phyloP scores from a whole-genome alignment of 2,329 filamentous ascomycete genomes.

The Pleurostoma richardsiae region DNA sequence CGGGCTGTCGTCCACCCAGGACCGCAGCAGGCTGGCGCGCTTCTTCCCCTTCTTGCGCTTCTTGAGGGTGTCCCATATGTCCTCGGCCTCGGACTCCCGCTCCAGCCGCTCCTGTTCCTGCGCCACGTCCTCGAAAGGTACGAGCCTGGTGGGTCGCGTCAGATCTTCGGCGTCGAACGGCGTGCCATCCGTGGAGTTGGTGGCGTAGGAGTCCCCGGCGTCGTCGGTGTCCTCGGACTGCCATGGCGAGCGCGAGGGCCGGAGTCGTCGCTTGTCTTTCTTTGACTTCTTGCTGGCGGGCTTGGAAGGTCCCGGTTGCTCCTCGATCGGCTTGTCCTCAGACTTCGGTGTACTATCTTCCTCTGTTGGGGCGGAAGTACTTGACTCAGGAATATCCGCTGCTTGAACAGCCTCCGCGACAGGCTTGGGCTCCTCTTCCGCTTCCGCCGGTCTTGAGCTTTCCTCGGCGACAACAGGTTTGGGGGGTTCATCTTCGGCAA shows the following conservation, averaged over 20 bases:
- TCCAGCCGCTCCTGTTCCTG: background rate
- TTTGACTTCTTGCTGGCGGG: background rate
- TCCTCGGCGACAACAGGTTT: background rate
- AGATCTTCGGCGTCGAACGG: background rate
- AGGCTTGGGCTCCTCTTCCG: background rate
- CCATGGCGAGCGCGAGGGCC: background rate
- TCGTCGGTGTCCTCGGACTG: background rate
- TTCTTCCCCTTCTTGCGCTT: background rate
- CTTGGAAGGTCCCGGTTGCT: background rate
- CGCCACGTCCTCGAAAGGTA: background rate
- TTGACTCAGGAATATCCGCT: background rate
- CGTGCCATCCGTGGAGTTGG: background rate
- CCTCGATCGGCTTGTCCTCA: background rate
- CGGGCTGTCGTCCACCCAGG: background rate
- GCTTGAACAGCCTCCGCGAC: background rate
- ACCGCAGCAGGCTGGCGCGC: too few species aligned
- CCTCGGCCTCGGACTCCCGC: background rate
- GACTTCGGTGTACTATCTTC: background rate
- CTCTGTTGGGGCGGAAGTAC: background rate
- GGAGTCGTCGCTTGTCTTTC: background rate
- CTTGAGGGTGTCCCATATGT: background rate
- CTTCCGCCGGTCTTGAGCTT: too few species aligned
- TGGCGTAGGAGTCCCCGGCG: background rate
- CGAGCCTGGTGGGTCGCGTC: background rate
- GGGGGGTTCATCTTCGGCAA: background rate